phyloP scores from a whole-genome alignment of 2,329 filamentous ascomycete genomes.

The Alternaria longipes region DNA sequence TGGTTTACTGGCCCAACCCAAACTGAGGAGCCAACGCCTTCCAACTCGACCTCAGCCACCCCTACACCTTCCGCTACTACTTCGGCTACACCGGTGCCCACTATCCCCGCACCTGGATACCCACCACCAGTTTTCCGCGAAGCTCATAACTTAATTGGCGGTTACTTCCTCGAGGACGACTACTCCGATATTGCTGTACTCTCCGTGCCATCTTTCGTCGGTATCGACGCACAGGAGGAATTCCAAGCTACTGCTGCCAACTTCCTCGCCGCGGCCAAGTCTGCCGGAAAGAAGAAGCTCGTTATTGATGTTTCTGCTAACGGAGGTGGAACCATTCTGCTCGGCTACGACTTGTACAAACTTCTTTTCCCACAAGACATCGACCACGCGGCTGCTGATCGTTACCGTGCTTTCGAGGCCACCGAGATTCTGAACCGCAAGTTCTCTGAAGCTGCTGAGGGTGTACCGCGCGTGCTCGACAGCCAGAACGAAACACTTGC shows the following conservation, averaged over 20 bases:
- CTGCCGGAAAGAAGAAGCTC: constrained; percentile 66
- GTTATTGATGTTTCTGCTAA: constrained; percentile 68
- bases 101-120: constrained; percentile 54
- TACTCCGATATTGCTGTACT: constrained; percentile 59
- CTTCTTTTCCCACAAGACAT: constrained; percentile 61
- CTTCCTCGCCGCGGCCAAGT: constrained; percentile 56
- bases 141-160: constrained; percentile 55
- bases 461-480: constrained; percentile 43
- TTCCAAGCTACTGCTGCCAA: constrained; percentile 56
- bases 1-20: constrained; percentile 41
- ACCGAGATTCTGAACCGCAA: constrained; percentile 57
- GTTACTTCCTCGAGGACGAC: constrained; percentile 57
- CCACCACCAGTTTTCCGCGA: constrained; percentile 56
- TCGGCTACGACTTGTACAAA: constrained; percentile 71
- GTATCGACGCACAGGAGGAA: constrained; percentile 37
- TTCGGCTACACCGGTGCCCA: constrained; percentile 25
- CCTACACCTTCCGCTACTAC: constrained; percentile 28
- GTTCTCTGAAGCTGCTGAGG: constrained; percentile 45
- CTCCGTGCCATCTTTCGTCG: constrained; percentile 55
- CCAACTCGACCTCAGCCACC: constrained; percentile 30
- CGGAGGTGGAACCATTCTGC: constrained; percentile 66
- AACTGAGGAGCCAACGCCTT: constrained; percentile 22
- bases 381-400: constrained; percentile 60
- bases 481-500: constrained; percentile 51
- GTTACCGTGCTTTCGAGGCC: constrained; percentile 61